A percentile compares a stretch with the other conserved stretches of the same genome.
Evolutionary conservation across 2,329 filamentous ascomycete genomes (phyloP).

Genomic region (Microascus cirrosus): DNA sequence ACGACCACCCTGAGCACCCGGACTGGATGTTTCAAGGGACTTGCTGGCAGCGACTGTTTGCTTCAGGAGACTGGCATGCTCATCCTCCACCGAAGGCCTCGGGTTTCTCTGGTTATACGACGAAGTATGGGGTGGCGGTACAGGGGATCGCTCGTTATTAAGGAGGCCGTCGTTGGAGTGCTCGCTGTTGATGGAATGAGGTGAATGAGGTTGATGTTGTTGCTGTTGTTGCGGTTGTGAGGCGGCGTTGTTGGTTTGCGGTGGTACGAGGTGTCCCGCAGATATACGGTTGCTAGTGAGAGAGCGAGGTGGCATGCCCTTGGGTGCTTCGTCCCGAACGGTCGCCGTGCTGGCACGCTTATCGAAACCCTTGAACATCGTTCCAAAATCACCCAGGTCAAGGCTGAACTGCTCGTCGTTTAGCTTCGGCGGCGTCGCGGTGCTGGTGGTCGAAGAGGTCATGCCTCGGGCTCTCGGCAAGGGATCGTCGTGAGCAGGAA

Average conservation of each 20-base stretch:
- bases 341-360: slow-evolving; percentile 40
- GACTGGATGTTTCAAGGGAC: slow-evolving; percentile 21
- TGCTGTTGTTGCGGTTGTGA: slow-evolving; percentile 21
- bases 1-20: slow-evolving; percentile 9
- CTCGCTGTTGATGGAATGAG: slow-evolving; percentile 40
- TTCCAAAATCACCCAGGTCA: slow-evolving; percentile 47
- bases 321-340: background rate
- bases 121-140: slow-evolving; percentile 13
- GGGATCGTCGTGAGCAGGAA: slow-evolving; percentile 15
- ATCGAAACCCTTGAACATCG: slow-evolving; percentile 43
- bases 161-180: slow-evolving; percentile 38
- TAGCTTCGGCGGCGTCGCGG: slow-evolving; percentile 37
- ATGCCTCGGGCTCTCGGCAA: slow-evolving; percentile 22
- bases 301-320: slow-evolving; percentile 27
- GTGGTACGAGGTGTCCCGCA: background rate
- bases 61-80: slow-evolving; percentile 39
- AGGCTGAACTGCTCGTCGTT: slow-evolving; percentile 30
- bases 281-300: slow-evolving; percentile 27
- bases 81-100: slow-evolving; percentile 32
- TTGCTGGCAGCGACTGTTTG: slow-evolving; percentile 39
- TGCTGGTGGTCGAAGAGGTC: slow-evolving; percentile 42
- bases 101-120: slow-evolving; percentile 8
- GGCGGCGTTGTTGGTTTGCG: slow-evolving; percentile 26
- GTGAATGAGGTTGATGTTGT: slow-evolving; percentile 25
- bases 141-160: slow-evolving; percentile 21